A percentile compares a stretch with the other conserved stretches of the same genome.
phyloP scores from a whole-genome alignment of 768 basidiomycete species.

The Amanita fuliginea region DNA sequence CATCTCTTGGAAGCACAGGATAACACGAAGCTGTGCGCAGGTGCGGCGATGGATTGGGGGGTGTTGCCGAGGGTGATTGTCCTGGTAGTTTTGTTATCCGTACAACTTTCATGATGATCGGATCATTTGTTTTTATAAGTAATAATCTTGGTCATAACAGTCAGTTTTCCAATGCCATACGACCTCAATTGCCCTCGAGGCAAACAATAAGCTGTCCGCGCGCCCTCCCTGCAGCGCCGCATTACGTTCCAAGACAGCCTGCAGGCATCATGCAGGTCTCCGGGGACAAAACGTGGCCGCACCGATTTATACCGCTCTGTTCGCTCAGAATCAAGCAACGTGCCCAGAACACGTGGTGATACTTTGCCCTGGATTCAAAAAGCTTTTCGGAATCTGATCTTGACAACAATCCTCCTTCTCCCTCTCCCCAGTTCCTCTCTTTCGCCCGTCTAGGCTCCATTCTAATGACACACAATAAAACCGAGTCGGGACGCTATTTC shows the following conservation, averaged over 20 bases:
- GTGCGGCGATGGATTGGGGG: not conserved
- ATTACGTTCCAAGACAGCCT: constrained; percentile 6
- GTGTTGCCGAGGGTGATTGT: not conserved
- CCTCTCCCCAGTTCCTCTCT: constrained; percentile 18
- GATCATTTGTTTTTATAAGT: no score
- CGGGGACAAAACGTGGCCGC: constrained; percentile 10
- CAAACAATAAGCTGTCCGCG: not conserved
- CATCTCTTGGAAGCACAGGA: not conserved
- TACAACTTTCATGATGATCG: no score
- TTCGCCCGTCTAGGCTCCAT: constrained; percentile 13
- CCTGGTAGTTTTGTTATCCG: not conserved
- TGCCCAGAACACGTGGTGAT: constrained; percentile 20
- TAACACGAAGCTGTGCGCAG: not conserved
- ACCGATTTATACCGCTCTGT: not conserved
- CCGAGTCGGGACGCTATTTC: constrained; percentile 11
- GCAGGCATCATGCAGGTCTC: constrained; percentile 8
- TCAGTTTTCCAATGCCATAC: no score
- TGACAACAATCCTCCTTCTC: constrained; percentile 24
- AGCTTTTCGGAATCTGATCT: constrained; percentile 13
- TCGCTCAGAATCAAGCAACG: constrained; percentile 9
- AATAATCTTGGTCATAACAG: no score
- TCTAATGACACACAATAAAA: constrained; percentile 11
- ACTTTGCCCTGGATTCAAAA: constrained; percentile 21
- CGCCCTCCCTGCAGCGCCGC: not conserved
- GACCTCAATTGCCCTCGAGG: no score